Conservation (phyloP, 2,329 filamentous ascomycete species). For the Didymella segeticola region DNA sequence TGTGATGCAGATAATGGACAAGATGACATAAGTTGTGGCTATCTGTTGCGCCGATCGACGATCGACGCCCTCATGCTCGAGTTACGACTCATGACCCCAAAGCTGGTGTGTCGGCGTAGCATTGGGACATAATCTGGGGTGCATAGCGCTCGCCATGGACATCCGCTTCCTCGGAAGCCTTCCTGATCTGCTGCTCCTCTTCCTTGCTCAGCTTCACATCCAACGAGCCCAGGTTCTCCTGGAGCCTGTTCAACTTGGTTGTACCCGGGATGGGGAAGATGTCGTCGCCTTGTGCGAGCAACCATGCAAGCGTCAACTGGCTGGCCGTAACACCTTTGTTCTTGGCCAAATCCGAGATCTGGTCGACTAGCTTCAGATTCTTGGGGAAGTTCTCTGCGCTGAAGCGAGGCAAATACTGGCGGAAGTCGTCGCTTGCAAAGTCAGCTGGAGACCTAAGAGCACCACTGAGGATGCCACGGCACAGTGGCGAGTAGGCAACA, state of each 20-base stretch:
- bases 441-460: conserved; percentile 51
- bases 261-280: conserved; percentile 65
- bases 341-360: conserved; percentile 40
- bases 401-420: conserved; percentile 50
- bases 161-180: conserved; percentile 50
- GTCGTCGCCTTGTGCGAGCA: conserved; percentile 53
- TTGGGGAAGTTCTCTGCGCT: conserved; percentile 49
- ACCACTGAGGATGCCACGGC: conserved; percentile 42
- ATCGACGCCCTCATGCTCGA: too few relatives aligned
- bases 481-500: conserved; percentile 50
- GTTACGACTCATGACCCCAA: too few relatives aligned
- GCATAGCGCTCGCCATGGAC: conserved; percentile 47
- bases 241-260: conserved; percentile 37
- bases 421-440: conserved; percentile 47
- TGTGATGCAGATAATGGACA: too few relatives aligned
- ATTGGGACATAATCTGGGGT: conserved; percentile 44
- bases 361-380: conserved; percentile 46
- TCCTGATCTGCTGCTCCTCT: conserved; percentile 39
- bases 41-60: neutral
- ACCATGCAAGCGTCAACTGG: conserved; percentile 62
- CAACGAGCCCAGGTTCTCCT: conserved; percentile 40
- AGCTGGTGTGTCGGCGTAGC: conserved; percentile 51
- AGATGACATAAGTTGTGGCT: neutral
- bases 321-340: conserved; percentile 62
- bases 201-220: conserved; percentile 38